phyloP scores from a whole-genome alignment of 345 rosid genomes.

The Luvunga scandens region DNA sequence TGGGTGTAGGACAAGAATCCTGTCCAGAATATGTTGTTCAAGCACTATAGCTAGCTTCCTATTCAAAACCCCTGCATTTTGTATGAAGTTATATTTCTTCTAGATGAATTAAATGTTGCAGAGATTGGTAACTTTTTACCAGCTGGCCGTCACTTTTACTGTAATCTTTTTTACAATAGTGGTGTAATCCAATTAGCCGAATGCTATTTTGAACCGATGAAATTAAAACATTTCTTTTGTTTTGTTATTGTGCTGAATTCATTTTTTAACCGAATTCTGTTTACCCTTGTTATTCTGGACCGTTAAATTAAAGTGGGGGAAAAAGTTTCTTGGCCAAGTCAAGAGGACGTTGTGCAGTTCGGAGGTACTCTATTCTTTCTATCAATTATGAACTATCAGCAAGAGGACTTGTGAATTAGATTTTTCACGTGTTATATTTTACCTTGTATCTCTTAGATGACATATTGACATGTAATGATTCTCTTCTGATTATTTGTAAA shows the following conservation, averaged over 20 bases:
- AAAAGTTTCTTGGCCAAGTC: slow-evolving; percentile 30
- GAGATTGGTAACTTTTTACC: neutral
- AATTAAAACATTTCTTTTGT: neutral
- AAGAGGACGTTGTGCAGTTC: slow-evolving; percentile 30
- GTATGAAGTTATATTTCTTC: neutral
- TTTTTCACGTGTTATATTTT: neutral
- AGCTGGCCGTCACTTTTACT: neutral
- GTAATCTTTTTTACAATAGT: neutral
- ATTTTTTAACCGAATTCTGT: neutral
- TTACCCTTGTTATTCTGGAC: slow-evolving; percentile 1
- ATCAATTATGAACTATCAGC: neutral
- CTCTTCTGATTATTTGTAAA: neutral
- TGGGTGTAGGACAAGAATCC: neutral
- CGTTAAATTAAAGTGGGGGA: slow-evolving; percentile 24
- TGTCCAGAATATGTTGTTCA: neutral
- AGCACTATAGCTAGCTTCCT: neutral
- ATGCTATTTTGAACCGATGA: neutral
- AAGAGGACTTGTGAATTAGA: neutral
- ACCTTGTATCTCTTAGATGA: neutral
- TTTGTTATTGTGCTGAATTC: neutral
- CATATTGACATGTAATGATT: slow-evolving; percentile 5
- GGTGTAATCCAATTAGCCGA: neutral
- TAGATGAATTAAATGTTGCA: neutral
- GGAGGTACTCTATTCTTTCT: slow-evolving; percentile 3
- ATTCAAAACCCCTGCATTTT: neutral